Evolutionary conservation across 192 early-diverging fungal species (phyloP).

Genomic region (Rhizophlyctis rosea): DNA sequence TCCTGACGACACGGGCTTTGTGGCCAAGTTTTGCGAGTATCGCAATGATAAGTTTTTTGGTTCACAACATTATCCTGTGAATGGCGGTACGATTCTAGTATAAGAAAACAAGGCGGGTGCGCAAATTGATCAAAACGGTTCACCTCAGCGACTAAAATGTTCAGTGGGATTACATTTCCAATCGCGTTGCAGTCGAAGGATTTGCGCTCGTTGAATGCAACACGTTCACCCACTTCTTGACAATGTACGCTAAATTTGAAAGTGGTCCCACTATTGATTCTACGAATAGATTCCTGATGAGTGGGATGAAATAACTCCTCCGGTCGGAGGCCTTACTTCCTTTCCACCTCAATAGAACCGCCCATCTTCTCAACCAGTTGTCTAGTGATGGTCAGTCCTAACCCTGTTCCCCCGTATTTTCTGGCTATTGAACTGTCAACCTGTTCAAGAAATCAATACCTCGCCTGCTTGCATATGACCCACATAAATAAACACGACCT

Average conservation of each 20-base stretch:
- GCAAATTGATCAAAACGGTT: constrained; percentile 5
- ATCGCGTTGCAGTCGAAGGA: background rate
- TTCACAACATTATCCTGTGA: background rate
- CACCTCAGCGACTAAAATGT: constrained; percentile 25
- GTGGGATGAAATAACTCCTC: constrained; percentile 71
- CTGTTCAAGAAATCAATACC: too few species aligned
- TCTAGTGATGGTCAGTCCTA: constrained; percentile 84
- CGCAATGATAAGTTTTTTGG: too few species aligned
- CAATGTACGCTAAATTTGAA: too few species aligned
- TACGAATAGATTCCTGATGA: too few species aligned
- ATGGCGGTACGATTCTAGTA: background rate
- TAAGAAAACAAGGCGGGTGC: too few species aligned
- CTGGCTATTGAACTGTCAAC: constrained; percentile 53
- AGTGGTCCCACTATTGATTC: too few species aligned
- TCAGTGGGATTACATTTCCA: constrained; percentile 11
- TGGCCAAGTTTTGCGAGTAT: constrained; percentile 6
- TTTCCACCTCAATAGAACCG: constrained; percentile 51
- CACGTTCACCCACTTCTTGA: background rate
- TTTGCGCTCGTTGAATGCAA: background rate
- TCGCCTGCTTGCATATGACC: too few species aligned
- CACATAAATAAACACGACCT: constrained; percentile 58
- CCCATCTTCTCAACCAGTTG: constrained; percentile 70
- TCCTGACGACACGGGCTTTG: background rate
- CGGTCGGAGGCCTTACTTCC: constrained; percentile 49
- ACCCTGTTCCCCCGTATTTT: constrained; percentile 83